These are phyloP conservation scores for Triticum urartu DNA, from an alignment of 176 grass and related monocot species.

Conservation along the genomic window DNA sequence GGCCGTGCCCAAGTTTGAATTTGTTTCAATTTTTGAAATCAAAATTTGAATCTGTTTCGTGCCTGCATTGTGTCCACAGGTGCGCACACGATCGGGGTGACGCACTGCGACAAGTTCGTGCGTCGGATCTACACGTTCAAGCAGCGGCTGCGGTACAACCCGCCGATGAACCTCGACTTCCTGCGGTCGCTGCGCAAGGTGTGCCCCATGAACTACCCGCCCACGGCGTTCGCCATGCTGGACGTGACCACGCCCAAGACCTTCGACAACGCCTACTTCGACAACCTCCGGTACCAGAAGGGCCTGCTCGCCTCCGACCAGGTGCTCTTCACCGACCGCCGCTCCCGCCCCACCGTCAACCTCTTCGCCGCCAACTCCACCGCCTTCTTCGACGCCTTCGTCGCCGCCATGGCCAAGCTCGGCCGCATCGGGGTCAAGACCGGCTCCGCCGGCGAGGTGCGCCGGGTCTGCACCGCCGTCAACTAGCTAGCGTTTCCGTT, in stretches of 20 bases:
- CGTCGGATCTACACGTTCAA: slow-evolving; percentile 81
- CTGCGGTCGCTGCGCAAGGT: slow-evolving; percentile 56
- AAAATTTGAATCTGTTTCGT: no score
- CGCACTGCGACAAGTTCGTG: slow-evolving; percentile 85
- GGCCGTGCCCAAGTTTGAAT: no score
- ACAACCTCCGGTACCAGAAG: slow-evolving; percentile 72
- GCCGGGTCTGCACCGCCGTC: slow-evolving; percentile 64
- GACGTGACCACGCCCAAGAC: slow-evolving; percentile 49
- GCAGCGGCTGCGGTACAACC: slow-evolving; percentile 54
- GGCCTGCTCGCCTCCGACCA: slow-evolving; percentile 82
- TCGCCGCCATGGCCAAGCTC: slow-evolving; percentile 64
- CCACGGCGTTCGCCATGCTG: slow-evolving; percentile 46
- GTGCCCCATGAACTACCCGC: slow-evolving; percentile 55
- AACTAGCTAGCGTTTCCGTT: slow-evolving; percentile 6
- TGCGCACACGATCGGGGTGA: slow-evolving; percentile 75
- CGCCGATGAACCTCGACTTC: slow-evolving; percentile 74
- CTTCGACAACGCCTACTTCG: slow-evolving; percentile 87
- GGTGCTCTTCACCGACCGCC: slow-evolving; percentile 64
- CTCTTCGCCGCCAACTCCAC: slow-evolving; percentile 65
- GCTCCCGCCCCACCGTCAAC: slow-evolving; percentile 65
- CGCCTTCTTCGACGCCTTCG: slow-evolving; percentile 65
- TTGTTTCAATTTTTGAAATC: no score
- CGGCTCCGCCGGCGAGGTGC: slow-evolving; percentile 55
- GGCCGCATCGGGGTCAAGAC: slow-evolving; percentile 65
- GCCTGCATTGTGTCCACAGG: slow-evolving; percentile 8